Base-by-base conservation (phyloP, 108 stramenopile genomes). In the Mediolabrus comicus region DNA sequence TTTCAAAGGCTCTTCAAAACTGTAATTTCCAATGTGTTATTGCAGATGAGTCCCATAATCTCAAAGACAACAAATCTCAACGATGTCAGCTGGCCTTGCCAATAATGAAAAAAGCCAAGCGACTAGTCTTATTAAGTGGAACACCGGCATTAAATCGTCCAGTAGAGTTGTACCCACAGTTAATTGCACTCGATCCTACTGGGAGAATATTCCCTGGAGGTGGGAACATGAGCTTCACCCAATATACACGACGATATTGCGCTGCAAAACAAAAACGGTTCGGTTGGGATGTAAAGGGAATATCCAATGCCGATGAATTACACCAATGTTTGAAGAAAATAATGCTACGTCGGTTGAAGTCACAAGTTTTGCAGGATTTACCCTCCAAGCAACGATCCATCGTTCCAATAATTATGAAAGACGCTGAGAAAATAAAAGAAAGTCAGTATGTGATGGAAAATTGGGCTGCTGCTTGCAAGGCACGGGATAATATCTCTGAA, bases 101-200 rank as follows among this genome's bases (percentile, higher is more conserved):
- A 1, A 43, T 97, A 10, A 49, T 96, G 11, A 75, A 83, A 52
- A 13, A 27, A 4, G 85, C 95, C 1, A 84, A 75, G 54, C 79
- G 94, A 14, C 64, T 94, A 8, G 60, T 94, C 2, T 65, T 97
- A 22, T 74, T 97, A 1, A 87, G 85, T 14, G 97, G 97, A 24
- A 97, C 97, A 9, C 97, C 97, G 1, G 94, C 95, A 3, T 62
- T 97, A 25, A 92, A 93, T 17, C 81, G 95, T 8, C 97, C 97
- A 12, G 83, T 92, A 10, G 97, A 97, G 72, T 62, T 97, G 11
- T 96, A 79, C 81, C 76, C 92, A 6, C 97, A 97, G 74, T 55
- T 97, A 2, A 68, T 87, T 34, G 82, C 80, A 0, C 56, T 97
- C 11, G 83, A 86, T 31, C 86, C 90, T 0, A 34, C 28, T n/a